Evolutionary conservation across 139 green algal genomes (phyloP).

Genomic region (Raphidocelis subcapitata): DNA sequence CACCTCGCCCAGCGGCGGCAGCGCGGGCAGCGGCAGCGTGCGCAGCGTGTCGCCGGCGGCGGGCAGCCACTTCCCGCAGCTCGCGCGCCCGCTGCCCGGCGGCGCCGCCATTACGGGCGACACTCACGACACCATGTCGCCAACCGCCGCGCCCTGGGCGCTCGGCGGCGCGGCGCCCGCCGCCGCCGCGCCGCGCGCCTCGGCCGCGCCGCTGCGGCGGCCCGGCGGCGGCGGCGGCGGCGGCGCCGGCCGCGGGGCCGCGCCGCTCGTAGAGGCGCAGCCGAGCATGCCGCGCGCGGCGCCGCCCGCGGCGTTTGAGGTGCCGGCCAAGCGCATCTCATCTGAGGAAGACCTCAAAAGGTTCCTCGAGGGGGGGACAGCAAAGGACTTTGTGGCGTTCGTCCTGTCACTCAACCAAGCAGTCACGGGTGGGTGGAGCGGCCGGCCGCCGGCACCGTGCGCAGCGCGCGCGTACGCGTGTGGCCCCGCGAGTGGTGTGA

Average conservation of each 20-base stretch:
- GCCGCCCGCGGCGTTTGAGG: not conserved
- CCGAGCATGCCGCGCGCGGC: not conserved
- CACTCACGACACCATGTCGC: conserved; percentile 21
- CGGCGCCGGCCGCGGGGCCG: not conserved
- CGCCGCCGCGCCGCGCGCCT: not conserved
- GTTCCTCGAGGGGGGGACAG: conserved; percentile 58
- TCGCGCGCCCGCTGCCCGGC: conserved; percentile 6
- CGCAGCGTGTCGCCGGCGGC: conserved; percentile 8
- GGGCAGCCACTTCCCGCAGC: conserved; percentile 27
- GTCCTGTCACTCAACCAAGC: conserved; percentile 79
- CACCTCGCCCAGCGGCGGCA: no score
- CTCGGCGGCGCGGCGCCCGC: not conserved
- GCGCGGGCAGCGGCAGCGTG: no score
- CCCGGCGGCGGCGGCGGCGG: not conserved
- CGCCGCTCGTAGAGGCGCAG: not conserved
- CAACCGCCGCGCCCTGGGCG: conserved; percentile 27
- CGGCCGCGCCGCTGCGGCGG: not conserved
- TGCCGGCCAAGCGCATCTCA: conserved; percentile 35
- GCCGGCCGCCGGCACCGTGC: no score
- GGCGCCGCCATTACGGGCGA: conserved; percentile 11
- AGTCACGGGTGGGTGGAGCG: conserved; percentile 12
- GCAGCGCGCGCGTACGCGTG: no score
- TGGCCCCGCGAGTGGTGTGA: not conserved
- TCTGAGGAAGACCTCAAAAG: conserved; percentile 32
- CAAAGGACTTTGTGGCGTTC: conserved; percentile 79